These are phyloP conservation scores for Fermentozyma sake DNA, from an alignment of 1,139 yeast genomes.

Conservation along the genomic window DNA sequence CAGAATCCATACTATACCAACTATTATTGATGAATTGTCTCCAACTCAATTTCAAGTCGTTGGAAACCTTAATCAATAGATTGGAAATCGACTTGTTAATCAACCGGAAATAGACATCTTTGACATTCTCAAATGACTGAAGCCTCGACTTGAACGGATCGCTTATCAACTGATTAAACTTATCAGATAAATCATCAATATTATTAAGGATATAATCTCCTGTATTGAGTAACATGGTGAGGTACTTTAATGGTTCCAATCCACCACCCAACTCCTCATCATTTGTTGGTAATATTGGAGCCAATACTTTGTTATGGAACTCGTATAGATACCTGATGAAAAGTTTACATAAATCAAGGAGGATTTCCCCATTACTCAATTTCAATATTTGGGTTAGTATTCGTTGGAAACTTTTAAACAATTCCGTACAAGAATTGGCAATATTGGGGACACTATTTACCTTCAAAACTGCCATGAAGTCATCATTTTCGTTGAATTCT, in stretches of 20 bases:
- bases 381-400: conserved; percentile 72
- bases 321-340: conserved; percentile 65
- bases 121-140: conserved; percentile 50
- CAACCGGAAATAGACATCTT: conserved; percentile 52
- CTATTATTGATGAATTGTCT: conserved; percentile 78
- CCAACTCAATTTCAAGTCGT: conserved; percentile 71
- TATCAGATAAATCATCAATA: conserved; percentile 69
- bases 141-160: conserved; percentile 26
- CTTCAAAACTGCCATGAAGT: conserved; percentile 30
- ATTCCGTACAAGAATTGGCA: conserved; percentile 78
- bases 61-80: conserved; percentile 54
- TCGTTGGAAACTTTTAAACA: conserved; percentile 73
- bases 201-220: conserved; percentile 86
- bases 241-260: conserved; percentile 58
- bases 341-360: conserved; percentile 57
- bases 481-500: conserved; percentile 27
- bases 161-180: conserved; percentile 46
- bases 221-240: conserved; percentile 76
- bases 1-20: conserved; percentile 63
- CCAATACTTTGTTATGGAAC: conserved; percentile 59
- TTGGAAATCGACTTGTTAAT: conserved; percentile 56
- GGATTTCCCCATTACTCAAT: conserved; percentile 64
- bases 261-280: conserved; percentile 19
- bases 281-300: conserved; percentile 50
- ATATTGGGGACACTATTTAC: conserved; percentile 53